phyloP scores from a whole-genome alignment of 148 eudicot species.

The Spergularia bocconei region DNA sequence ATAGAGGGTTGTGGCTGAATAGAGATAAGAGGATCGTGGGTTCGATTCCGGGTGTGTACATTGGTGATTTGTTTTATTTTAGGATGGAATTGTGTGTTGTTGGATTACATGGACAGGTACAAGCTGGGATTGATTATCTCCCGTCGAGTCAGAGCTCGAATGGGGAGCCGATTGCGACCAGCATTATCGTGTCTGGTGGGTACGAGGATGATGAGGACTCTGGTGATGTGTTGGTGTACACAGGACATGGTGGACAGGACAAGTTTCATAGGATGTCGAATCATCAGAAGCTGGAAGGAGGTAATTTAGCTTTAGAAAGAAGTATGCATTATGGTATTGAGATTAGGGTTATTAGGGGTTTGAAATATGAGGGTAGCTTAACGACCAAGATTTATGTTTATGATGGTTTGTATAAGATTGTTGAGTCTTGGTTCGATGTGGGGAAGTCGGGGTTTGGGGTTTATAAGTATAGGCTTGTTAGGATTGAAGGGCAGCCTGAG shows the following conservation, averaged over 20 bases:
- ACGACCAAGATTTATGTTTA: conserved; percentile 80
- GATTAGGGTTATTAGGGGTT: conserved; percentile 84
- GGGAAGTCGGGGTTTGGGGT: conserved; percentile 94
- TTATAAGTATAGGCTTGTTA: conserved; percentile 66
- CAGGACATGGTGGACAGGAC: conserved; percentile 94
- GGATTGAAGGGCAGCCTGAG: conserved; percentile 72
- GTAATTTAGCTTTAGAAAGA: conserved; percentile 76
- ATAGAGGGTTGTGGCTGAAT: conserved; percentile 69
- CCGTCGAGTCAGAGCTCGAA: conserved; percentile 67
- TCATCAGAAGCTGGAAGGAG: conserved; percentile 74
- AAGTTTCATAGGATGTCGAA: conserved; percentile 47
- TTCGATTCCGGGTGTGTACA: conserved; percentile 63
- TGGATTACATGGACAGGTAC: conserved; percentile 78
- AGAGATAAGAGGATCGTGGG: conserved; percentile 83
- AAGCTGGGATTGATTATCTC: conserved; percentile 90
- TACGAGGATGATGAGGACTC: conserved; percentile 87
- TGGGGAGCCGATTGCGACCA: conserved; percentile 90
- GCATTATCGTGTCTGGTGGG: conserved; percentile 86
- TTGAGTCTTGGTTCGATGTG: conserved; percentile 73
- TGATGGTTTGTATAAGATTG: conserved; percentile 83
- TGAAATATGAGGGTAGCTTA: conserved; percentile 55
- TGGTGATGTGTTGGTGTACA: conserved; percentile 73
- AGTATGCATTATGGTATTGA: conserved; percentile 92
- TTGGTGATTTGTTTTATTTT: conserved; percentile 82
- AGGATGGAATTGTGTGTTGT: conserved; percentile 86